Conservation (phyloP, 148 eudicot genomes). For the Rhododendron kiyosumense region DNA sequence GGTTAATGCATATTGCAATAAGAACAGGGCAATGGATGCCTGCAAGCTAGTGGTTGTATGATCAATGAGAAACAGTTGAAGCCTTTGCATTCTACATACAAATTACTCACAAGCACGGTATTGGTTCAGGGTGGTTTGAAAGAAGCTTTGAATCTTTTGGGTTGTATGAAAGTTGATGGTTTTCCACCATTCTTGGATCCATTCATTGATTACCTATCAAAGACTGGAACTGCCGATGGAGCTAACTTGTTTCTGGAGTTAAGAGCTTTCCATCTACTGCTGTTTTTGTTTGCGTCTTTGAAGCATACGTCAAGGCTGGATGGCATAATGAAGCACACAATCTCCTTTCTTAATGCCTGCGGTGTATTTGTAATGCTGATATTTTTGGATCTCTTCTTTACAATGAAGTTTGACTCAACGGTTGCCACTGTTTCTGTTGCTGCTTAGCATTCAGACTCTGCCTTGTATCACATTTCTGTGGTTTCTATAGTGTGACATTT, state of each 20-base stretch:
- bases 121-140: constrained; percentile 43
- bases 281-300: constrained; percentile 48
- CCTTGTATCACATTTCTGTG: neutral
- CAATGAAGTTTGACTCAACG: constrained; percentile 28
- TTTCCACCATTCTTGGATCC: constrained; percentile 70
- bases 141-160: constrained; percentile 52
- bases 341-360: constrained; percentile 51
- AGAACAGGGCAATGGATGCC: constrained; percentile 49
- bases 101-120: constrained; percentile 46
- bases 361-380: constrained; percentile 56
- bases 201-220: constrained; percentile 46
- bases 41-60: constrained; percentile 41
- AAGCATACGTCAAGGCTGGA: constrained; percentile 39
- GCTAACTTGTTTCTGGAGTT: constrained; percentile 40
- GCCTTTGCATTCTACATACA: constrained; percentile 48
- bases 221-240: constrained; percentile 54
- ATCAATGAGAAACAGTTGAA: constrained; percentile 34
- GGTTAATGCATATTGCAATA: constrained; percentile 39
- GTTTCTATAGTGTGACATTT: neutral
- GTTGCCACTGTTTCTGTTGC: constrained; percentile 22
- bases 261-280: constrained; percentile 50
- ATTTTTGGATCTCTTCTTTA: constrained; percentile 56
- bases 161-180: constrained; percentile 65
- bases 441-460: constrained; percentile 24
- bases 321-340: constrained; percentile 50